Evolutionary conservation across 192 early-diverging fungal species (phyloP), one percentile per base, ranked within the genome.

Genomic region (Haplosporangium gracile): DNA sequence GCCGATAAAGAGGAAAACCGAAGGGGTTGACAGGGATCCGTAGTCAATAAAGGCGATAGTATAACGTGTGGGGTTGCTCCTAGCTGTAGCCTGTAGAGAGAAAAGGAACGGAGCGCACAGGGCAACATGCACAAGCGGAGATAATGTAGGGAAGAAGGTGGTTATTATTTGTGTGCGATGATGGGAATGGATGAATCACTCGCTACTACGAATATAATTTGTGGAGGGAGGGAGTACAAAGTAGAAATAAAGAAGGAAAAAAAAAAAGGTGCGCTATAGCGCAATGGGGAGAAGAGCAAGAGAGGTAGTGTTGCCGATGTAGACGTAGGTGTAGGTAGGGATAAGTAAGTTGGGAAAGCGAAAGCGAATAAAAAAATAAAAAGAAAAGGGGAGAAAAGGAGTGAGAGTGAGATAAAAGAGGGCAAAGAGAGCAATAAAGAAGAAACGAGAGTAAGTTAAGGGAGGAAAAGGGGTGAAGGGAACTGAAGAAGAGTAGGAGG

Each of bases 401-500:
- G 51, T 65, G 32, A 36, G 40, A 70, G 75, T 72, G 43, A 60
- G 68, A 40, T 60, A 71, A 78, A 73, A 45, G 60, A 57, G 53
- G 53, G 18, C 49, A 51, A 63, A 22, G 51, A 16, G 39, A 47
- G 53, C 13, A 15, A 72, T 9, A 11, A 10, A 26, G 40, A 40
- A 71, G 43, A 45, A 29, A 40, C 5, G 26, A n/a, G 24, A 34
- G 20, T 20, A n/a, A 53, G 22, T 55, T 74, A 9, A 63, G 77
- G 74, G 74, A 74, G 73, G 63, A 45, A 32, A 47, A 57, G 80
- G 16, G n/a, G 2, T 2, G 36, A 76, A 42, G 60, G 40, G 70
- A 45, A n/a, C 71, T 74, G 71, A 18, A 47, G 5, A 43, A 55
- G 18, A 68, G 57, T 43, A 34, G 24, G 13, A 45, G 43, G 43